Percentiles rank a stretch among this genome's conserved stretches.
These are phyloP conservation scores for Elongisporangium undulatum DNA, from an alignment of 352 stramenopile species.

Conservation along the genomic window DNA sequence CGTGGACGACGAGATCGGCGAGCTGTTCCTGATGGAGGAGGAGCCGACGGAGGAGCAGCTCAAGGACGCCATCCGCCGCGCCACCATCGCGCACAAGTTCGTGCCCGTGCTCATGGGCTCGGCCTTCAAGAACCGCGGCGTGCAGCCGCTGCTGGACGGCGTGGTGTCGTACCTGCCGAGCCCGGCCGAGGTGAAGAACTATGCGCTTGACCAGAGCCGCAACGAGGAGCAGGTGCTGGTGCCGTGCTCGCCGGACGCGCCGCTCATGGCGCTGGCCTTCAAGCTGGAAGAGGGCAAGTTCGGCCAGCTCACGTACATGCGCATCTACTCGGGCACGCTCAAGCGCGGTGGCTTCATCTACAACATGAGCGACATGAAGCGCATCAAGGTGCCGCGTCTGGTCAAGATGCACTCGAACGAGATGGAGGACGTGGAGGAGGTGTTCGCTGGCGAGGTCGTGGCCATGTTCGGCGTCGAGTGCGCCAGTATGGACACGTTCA, in stretches of 20 bases:
- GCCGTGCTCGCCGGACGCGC: conserved; percentile 82
- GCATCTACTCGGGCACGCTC: conserved; percentile 86
- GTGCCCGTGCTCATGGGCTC: conserved; percentile 99
- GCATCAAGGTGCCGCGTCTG: conserved; percentile 96
- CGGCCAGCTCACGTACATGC: conserved; percentile 99
- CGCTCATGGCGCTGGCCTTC: conserved; percentile 97
- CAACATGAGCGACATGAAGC: conserved; percentile 89
- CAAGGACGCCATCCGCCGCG: conserved; percentile 91
- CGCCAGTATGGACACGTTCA: conserved; percentile 98
- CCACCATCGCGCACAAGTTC: conserved; percentile 97
- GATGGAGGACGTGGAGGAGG: conserved; percentile 98
- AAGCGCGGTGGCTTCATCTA: conserved; percentile 87
- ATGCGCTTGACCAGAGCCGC: conserved; percentile 93
- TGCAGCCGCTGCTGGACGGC: conserved; percentile 98
- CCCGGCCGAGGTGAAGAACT: conserved; percentile 94
- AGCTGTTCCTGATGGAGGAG: conserved; percentile 99
- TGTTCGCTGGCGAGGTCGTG: conserved; percentile 94
- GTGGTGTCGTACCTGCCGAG: conserved; percentile 97
- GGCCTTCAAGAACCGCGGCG: conserved; percentile 97
- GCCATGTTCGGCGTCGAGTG: conserved; percentile 99
- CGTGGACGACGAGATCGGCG: conserved; percentile 98
- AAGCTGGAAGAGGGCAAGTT: conserved; percentile 99
- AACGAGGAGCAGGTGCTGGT: conserved; percentile 90
- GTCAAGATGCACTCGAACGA: conserved; percentile 99
- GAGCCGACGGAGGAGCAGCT: conserved; percentile 90